Evolutionary conservation across 2,329 filamentous ascomycete species (phyloP).

Genomic region (Cladosporium velox): DNA sequence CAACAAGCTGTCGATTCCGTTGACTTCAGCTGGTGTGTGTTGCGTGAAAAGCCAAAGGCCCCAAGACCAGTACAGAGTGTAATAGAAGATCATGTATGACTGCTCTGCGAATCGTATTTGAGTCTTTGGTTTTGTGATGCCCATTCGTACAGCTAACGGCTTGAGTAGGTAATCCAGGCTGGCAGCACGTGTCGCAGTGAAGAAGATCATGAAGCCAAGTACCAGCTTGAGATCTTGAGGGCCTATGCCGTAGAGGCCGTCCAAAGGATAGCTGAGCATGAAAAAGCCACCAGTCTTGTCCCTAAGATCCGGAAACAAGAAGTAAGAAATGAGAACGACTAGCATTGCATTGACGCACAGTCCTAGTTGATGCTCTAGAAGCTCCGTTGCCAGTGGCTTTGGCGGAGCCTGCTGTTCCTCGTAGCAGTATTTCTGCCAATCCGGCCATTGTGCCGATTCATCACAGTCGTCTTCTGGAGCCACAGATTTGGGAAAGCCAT

Average conservation of each 20-base stretch:
- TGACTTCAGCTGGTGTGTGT: conserved; percentile 30
- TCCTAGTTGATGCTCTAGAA: conserved; percentile 49
- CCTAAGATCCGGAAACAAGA: conserved; percentile 77
- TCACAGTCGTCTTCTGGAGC: neutral
- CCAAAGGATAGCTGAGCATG: conserved; percentile 69
- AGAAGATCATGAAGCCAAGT: conserved; percentile 74
- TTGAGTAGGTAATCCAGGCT: conserved; percentile 84
- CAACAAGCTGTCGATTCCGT: conserved; percentile 27
- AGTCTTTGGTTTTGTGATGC: conserved; percentile 62
- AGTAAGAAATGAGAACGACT: conserved; percentile 77
- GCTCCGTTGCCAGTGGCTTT: neutral
- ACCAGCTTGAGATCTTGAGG: conserved; percentile 79
- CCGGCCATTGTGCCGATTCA: neutral
- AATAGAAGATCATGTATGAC: conserved; percentile 86
- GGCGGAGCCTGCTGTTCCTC: neutral
- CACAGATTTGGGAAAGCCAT: neutral
- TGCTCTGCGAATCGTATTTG: conserved; percentile 74
- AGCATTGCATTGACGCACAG: conserved; percentile 83
- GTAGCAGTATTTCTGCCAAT: neutral
- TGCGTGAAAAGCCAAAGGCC: conserved; percentile 64
- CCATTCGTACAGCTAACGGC: conserved; percentile 71
- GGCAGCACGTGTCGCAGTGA: conserved; percentile 81
- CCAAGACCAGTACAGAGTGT: conserved; percentile 75
- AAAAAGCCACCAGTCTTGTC: conserved; percentile 82
- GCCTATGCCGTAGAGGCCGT: conserved; percentile 71